Base-by-base conservation (phyloP, 2,329 filamentous ascomycete genomes). In the Chaetomiaceae sp. region DNA sequence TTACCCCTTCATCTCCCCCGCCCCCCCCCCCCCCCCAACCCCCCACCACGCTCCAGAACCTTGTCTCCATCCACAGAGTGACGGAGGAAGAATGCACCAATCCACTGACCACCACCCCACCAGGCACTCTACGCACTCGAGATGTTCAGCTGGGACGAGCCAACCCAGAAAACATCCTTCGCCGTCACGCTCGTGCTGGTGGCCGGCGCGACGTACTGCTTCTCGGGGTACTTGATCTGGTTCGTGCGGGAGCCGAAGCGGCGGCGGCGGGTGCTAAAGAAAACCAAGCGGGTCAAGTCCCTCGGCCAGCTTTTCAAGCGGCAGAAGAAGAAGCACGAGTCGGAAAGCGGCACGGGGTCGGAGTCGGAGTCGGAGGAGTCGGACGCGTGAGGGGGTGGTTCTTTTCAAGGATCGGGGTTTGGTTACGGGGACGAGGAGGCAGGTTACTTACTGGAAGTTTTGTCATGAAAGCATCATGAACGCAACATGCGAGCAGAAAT, bases 101-200 rank as follows among this genome's bases (percentile, higher is more conserved):
- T 8, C 17, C 7, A 16, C 33, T 33, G 9, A 47, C 44, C 27
- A 14, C 14, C 14, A 25, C 17, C 2, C 3, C 16, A 14, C 16
- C 43, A 52, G 44, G 35, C 44, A n/a, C 44, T 48, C 1, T 52
- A 44, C 27, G 33, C 44, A 1, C 44, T 52, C n/a, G 50, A 44
- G 1, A 5, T 48, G 14, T 52, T 52, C 16, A 44, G 34, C 25
- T 48, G 50, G 50, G 44, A 44, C 6, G 21, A 48, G 9, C 34
- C 50, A 3, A 38, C 17, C 7, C 50, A 44, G 17, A 39, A 48
- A 25, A n/a, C 4, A 3, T 52, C 40, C 31, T 52, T 52, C 21
- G 10, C 31, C 33, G 25, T 41, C 19, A 48, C 50, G 2, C 17
- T 31, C 19, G 3, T 46, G 10, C 10, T 40, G 9, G 44, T 52